Evolutionary conservation across 164 flowering plant species (phyloP), one percentile per base, ranked within the genome.

Genomic region (Vitis rotundifolia): DNA sequence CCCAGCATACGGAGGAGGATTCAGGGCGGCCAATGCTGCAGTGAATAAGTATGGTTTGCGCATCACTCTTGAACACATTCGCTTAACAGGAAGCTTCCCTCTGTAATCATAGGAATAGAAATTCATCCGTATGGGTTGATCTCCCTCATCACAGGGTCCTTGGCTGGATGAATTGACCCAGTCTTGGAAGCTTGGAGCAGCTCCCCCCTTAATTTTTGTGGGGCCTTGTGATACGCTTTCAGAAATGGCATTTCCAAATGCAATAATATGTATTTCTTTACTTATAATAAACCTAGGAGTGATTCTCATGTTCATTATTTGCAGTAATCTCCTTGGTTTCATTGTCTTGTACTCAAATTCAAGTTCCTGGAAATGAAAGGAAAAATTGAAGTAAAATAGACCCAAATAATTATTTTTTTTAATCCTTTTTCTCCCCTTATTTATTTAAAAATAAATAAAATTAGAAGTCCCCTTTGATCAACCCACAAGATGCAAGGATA

Each of bases 1-100:
- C 8, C 83, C 96, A 49, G 90, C 92, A 11, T 95, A 91, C 73
- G 99, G 99, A 10, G 98, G 74, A 72, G 98, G 98, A 29, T 95
- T 88, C 70, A 82, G 97, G 69, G 80, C 90, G 58, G 99, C 97
- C 11, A 84, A 83, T 83, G 84, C 85, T 28, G 97, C 99, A 54
- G 98, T 95, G 13, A 86, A 73, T 59, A 89, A 79, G 75, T 95
- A 87, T 68, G 99, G 99, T 18, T 76, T 95, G 18, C 88, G 91
- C 6, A 64, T 84, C 9, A 95, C 99, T 5, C 79, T 95, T 53
- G 91, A 93, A 52, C 98, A 91, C 74, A 91, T 95, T 76, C 85
- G 79, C 49, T 69, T 75, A 1, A 91, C 98, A 0, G 98, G 98
- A 60, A 71, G 63, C 37, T 88, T 95, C 70, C 98, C 94, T 0